Conservation (phyloP, 139 green algal species). For the Limnomonas spitsbergensis region DNA sequence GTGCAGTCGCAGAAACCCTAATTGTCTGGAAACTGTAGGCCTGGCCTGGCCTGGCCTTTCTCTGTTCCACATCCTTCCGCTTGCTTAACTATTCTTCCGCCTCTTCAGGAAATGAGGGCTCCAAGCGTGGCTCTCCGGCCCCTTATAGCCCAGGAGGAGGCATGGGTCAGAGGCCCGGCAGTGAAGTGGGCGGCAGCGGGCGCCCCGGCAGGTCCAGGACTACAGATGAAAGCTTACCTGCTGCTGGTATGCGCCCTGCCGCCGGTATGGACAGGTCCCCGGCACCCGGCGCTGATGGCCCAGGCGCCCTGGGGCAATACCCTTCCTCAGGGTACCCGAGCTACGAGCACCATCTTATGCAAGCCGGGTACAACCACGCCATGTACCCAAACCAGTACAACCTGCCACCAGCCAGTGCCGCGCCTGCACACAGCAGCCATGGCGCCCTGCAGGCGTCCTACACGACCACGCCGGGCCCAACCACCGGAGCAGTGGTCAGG, state of each 20-base stretch:
- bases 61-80: neutral
- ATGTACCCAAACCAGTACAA: constrained; percentile 2
- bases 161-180: neutral
- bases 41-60: neutral
- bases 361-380: neutral
- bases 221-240: neutral
- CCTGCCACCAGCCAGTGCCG: neutral
- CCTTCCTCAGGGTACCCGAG: neutral
- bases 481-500: constrained; percentile 8
- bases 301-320: neutral
- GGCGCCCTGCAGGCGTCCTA: constrained; percentile 10
- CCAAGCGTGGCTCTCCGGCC: neutral
- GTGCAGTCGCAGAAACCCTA: neutral
- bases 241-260: neutral
- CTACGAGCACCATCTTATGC: neutral
- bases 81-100: neutral
- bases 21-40: neutral
- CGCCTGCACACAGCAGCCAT: neutral
- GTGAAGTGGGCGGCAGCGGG: neutral
- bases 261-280: neutral
- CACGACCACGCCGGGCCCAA: constrained; percentile 6
- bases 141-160: neutral
- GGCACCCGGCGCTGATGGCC: neutral
- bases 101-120: neutral
- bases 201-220: neutral